These are phyloP conservation scores for Hibiscus mutabilis DNA, from an alignment of 345 rosid genomes.

Conservation along the genomic window DNA sequence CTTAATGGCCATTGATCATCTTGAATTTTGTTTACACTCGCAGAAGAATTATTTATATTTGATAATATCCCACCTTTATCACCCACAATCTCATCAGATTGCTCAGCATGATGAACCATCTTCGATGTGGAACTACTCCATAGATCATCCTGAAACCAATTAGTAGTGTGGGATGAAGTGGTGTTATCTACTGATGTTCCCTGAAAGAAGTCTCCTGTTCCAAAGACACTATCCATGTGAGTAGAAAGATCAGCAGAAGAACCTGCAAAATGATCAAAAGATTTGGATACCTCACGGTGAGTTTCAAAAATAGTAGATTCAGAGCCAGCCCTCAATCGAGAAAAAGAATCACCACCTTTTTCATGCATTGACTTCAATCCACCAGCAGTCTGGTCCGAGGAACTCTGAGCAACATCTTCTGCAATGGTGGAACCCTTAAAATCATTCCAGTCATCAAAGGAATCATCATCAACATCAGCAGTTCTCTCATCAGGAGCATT, in stretches of 20 bases:
- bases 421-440: constrained; percentile 48
- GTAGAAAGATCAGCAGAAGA: constrained; percentile 20
- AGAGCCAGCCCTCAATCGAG: constrained; percentile 47
- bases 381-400: constrained; percentile 15
- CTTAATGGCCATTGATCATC: constrained; percentile 32
- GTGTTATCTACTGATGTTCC: not conserved
- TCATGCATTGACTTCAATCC: constrained; percentile 14
- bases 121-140: constrained; percentile 27
- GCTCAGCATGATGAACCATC: constrained; percentile 15
- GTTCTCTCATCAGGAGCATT: constrained; percentile 23
- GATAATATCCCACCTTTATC: constrained; percentile 10
- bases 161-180: not conserved
- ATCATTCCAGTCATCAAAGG: constrained; percentile 61
- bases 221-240: not conserved
- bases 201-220: not conserved
- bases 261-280: constrained; percentile 33
- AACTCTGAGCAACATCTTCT: constrained; percentile 23
- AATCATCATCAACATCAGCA: constrained; percentile 26
- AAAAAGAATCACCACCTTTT: constrained; percentile 28
- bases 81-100: constrained; percentile 13
- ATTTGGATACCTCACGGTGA: constrained; percentile 23
- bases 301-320: constrained; percentile 34
- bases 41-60: constrained; percentile 8
- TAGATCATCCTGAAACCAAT: constrained; percentile 41
- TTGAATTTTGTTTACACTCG: constrained; percentile 18